A percentile compares a stretch with the other conserved stretches of the same genome.
These are phyloP conservation scores for Chaetomium fimeti DNA, from an alignment of 495 filamentous ascomycete species.

Conservation along the genomic window DNA sequence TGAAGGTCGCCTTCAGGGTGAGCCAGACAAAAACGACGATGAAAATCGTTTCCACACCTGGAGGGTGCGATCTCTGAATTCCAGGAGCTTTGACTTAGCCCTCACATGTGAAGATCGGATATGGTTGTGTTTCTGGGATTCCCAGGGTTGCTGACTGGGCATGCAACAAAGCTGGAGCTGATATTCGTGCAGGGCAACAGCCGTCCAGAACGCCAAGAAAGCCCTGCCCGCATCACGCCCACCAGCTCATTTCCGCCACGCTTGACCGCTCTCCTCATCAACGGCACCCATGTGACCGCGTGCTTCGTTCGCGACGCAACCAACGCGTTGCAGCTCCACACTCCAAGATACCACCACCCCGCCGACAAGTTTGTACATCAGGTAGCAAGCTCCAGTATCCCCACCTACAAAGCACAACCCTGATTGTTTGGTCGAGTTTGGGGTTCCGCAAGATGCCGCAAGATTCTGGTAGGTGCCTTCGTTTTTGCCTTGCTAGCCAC, in stretches of 20 bases:
- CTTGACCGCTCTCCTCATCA: background rate
- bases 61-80: background rate
- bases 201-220: background rate
- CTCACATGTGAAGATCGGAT: background rate
- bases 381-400: background rate
- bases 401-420: background rate
- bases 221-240: too few species aligned
- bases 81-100: background rate
- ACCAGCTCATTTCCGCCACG: background rate
- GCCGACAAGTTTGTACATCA: background rate
- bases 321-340: conserved; percentile 16
- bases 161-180: too few species aligned
- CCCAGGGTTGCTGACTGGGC: too few species aligned
- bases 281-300: conserved; percentile 29
- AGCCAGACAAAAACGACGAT: background rate
- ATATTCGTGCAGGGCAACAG: background rate
- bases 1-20: background rate
- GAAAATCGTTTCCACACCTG: background rate
- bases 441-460: conserved; percentile 29
- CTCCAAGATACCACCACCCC: background rate
- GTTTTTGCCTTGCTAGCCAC: background rate
- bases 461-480: conserved; percentile 22
- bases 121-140: background rate
- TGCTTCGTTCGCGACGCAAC: conserved; percentile 25
- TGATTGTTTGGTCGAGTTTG: background rate